These are phyloP conservation scores for Cadophora luteo-olivacea DNA, from an alignment of 2,329 filamentous ascomycete genomes.

Conservation along the genomic window DNA sequence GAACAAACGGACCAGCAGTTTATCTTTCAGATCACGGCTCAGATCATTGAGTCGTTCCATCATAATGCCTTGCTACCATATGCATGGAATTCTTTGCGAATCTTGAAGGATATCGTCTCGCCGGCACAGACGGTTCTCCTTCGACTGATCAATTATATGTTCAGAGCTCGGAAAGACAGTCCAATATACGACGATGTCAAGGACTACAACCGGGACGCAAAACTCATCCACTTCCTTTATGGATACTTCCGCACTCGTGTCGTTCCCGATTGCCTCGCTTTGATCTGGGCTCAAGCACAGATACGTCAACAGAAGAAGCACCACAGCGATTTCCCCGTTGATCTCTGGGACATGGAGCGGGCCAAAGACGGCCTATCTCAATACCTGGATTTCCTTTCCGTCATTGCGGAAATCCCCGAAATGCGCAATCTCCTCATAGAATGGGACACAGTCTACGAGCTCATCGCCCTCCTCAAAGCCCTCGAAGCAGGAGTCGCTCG, in stretches of 20 bases:
- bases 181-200: constrained; percentile 54
- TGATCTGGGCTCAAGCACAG: constrained; percentile 92
- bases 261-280: constrained; percentile 90
- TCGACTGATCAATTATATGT: constrained; percentile 89
- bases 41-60: constrained; percentile 92
- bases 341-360: constrained; percentile 96
- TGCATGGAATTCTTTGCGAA: constrained; percentile 88
- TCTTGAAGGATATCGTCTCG: constrained; percentile 94
- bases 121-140: constrained; percentile 93
- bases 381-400: constrained; percentile 92
- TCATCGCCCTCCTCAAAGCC: constrained; percentile 85
- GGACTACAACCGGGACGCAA: constrained; percentile 63
- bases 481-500: constrained; percentile 89
- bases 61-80: constrained; percentile 89
- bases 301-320: constrained; percentile 79
- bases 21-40: constrained; percentile 95
- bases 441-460: constrained; percentile 90
- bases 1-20: constrained; percentile 91
- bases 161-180: constrained; percentile 62
- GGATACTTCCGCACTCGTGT: constrained; percentile 91
- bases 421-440: constrained; percentile 86
- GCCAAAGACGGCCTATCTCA: constrained; percentile 95
- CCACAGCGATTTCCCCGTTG: constrained; percentile 88
- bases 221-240: constrained; percentile 85
- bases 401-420: constrained; percentile 83